These are phyloP conservation scores for Puccinia horiana DNA, from an alignment of 1,284 basidiomycete genomes.

Conservation along the genomic window DNA sequence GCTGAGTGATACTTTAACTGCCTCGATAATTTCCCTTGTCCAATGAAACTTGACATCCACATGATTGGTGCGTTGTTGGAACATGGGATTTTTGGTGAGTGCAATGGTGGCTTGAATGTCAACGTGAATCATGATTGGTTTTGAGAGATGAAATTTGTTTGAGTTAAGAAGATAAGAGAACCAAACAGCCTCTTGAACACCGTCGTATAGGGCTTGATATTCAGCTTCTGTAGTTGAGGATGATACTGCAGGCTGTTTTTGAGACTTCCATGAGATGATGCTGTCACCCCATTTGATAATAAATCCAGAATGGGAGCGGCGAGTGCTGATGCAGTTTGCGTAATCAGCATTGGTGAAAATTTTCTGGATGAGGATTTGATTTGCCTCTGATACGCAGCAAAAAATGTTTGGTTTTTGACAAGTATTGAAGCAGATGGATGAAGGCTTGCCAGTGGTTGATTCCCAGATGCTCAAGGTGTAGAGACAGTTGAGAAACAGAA, in stretches of 20 bases:
- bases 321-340: neutral
- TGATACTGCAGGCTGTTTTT: neutral
- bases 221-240: slow-evolving; percentile 24
- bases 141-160: no score
- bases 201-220: neutral
- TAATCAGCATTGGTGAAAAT: slow-evolving; percentile 13
- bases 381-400: neutral
- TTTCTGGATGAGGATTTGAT: neutral
- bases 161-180: neutral
- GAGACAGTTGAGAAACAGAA: neutral
- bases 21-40: neutral
- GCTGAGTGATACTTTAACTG: neutral
- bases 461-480: neutral
- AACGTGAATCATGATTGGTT: neutral
- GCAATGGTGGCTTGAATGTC: slow-evolving; percentile 6
- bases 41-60: neutral
- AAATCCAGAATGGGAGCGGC: neutral
- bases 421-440: neutral
- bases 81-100: neutral
- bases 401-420: neutral
- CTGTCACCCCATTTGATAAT: neutral
- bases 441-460: neutral
- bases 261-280: slow-evolving; percentile 7
- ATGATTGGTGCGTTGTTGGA: neutral
- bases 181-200: slow-evolving; percentile 15